Evolutionary conservation across 1,139 yeast genomes (phyloP).

Genomic region (Suhomyces bribrorum): DNA sequence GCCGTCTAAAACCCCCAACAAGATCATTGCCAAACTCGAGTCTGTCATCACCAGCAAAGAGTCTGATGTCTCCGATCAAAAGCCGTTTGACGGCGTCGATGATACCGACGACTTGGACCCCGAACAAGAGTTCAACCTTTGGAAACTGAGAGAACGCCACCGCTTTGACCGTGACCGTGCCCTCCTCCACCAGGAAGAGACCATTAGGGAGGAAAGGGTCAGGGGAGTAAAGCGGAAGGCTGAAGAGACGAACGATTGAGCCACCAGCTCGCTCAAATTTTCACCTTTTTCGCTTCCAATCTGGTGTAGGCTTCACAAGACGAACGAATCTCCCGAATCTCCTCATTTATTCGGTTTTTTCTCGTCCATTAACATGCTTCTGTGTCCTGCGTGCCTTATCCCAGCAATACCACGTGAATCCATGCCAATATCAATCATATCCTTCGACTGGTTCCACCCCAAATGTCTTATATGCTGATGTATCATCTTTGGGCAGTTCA

Average conservation of each 20-base stretch:
- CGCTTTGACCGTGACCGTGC: conserved; percentile 48
- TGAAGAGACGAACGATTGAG: conserved; percentile 14
- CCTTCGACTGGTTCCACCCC: too few relatives aligned
- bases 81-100: conserved; percentile 36
- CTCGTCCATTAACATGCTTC: too few relatives aligned
- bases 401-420: too few relatives aligned
- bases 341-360: too few relatives aligned
- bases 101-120: conserved; percentile 60
- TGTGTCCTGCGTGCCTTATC: too few relatives aligned
- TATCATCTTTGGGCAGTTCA: too few relatives aligned
- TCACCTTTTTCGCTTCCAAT: not conserved
- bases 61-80: not conserved
- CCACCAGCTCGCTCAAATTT: not conserved
- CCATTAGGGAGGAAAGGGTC: conserved; percentile 21
- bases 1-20: not conserved
- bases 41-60: not conserved
- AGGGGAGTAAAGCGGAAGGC: conserved; percentile 20
- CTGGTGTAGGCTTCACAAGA: too few relatives aligned
- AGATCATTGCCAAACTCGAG: conserved; percentile 7
- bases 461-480: too few relatives aligned
- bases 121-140: conserved; percentile 42
- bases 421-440: too few relatives aligned
- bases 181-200: conserved; percentile 34
- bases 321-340: too few relatives aligned
- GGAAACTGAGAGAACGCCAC: conserved; percentile 46